A percentile compares a stretch with the other conserved stretches of the same genome.
These are phyloP conservation scores for Calvatia gigantea DNA, from an alignment of 768 basidiomycete species.

Conservation along the genomic window DNA sequence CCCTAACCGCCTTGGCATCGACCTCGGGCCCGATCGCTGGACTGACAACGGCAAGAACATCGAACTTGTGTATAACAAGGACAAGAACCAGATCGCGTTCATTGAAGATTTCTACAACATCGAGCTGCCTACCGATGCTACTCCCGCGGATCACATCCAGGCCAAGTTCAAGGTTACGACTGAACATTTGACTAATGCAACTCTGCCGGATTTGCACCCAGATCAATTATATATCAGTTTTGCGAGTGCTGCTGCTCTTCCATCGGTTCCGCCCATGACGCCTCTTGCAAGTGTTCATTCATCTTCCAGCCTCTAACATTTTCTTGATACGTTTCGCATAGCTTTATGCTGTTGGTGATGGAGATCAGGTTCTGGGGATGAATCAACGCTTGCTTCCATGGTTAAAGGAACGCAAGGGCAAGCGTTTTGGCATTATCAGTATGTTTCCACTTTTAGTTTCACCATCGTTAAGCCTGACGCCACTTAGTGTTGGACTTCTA, in stretches of 20 bases:
- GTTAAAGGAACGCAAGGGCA: constrained; percentile 36
- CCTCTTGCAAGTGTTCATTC: neutral
- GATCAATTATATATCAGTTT: constrained; percentile 48
- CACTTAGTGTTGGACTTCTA: constrained; percentile 46
- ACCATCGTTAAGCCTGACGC: neutral
- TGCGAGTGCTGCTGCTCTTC: constrained; percentile 33
- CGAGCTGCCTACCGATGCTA: constrained; percentile 29
- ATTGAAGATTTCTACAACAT: constrained; percentile 47
- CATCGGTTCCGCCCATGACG: neutral
- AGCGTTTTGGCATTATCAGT: constrained; percentile 47
- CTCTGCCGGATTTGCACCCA: constrained; percentile 24
- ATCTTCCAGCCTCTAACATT: neutral
- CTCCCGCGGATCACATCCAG: constrained; percentile 35
- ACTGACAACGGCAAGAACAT: constrained; percentile 45
- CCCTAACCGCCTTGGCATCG: constrained; percentile 40
- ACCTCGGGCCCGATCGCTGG: constrained; percentile 40
- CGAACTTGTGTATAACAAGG: constrained; percentile 39
- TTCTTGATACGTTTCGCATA: constrained; percentile 14
- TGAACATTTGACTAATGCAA: constrained; percentile 40
- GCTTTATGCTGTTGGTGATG: constrained; percentile 43
- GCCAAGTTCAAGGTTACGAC: constrained; percentile 39
- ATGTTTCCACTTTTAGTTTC: constrained; percentile 16
- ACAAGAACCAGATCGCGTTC: constrained; percentile 33
- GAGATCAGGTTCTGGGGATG: constrained; percentile 32
- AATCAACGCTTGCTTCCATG: constrained; percentile 42